phyloP scores from a whole-genome alignment of 2,329 filamentous ascomycete genomes.

The Phoma sp. region DNA sequence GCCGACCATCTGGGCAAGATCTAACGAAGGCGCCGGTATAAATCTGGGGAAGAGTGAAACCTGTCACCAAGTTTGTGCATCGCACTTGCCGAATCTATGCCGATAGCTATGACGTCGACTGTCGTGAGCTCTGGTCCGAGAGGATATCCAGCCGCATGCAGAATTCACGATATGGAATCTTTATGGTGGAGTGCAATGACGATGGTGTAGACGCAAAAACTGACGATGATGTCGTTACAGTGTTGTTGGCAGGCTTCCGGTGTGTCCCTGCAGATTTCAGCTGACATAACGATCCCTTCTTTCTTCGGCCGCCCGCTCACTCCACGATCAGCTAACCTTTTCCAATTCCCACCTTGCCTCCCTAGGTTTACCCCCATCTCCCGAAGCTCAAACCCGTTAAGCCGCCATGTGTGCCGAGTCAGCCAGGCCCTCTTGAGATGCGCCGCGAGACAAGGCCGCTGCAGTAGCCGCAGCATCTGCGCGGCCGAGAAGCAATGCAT shows the following conservation, averaged over 20 bases:
- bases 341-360: slow-evolving; percentile 12
- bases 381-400: slow-evolving; percentile 22
- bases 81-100: slow-evolving; percentile 7
- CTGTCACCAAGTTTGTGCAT: slow-evolving; percentile 1
- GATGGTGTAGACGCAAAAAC: neutral
- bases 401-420: slow-evolving; percentile 26
- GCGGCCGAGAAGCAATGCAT: slow-evolving; percentile 41
- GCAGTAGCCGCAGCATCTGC: slow-evolving; percentile 24
- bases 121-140: neutral
- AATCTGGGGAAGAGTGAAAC: slow-evolving; percentile 10
- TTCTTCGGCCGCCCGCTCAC: slow-evolving; percentile 10
- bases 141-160: slow-evolving; percentile 8
- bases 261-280: slow-evolving; percentile 14
- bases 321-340: slow-evolving; percentile 26
- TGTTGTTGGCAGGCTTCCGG: slow-evolving; percentile 9
- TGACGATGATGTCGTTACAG: slow-evolving; percentile 10
- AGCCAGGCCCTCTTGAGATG: slow-evolving; percentile 13
- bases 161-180: neutral
- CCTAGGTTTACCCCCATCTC: slow-evolving; percentile 15
- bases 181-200: slow-evolving; percentile 16
- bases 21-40: slow-evolving; percentile 1
- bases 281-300: slow-evolving; percentile 16
- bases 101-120: slow-evolving; percentile 13
- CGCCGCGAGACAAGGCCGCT: slow-evolving; percentile 18
- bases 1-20: slow-evolving; percentile 9